Base-by-base conservation (phyloP, 192 early-diverging fungal species). In the Radiomyces spectabilis region DNA sequence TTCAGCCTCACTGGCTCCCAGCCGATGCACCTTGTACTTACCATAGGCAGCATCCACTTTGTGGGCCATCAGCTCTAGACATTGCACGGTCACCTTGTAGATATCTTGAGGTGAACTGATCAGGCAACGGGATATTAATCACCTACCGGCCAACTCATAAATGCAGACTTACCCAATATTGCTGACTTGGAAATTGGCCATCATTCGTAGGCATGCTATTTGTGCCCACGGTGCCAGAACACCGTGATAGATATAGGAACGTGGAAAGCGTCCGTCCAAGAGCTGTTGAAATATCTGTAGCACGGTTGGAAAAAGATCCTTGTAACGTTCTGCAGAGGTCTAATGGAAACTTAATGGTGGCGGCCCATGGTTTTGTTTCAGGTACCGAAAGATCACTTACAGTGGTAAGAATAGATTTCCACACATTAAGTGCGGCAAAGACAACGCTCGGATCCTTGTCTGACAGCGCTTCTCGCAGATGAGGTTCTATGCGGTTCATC, bases 171-270 rank as follows among this genome's bases (percentile, higher is more conserved):
- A 63, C 61, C 61, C 61, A 25, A 56, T 47, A n/a, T 29, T 43
- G 1, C 8, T 13, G 5, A 41, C 29, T 5, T 44, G 51, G 18
- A 45, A 53, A 18, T 38, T 51, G 9, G 34, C 64, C 51, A 73
- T 56, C 26, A 77, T 72, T 39, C 68, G 51, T 6, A 80, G 46
- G 41, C 70, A 70, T n/a, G 67, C 49, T 26, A 80, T 62, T 44
- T 80, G 78, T 29, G 77, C 73, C 78, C 78, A 80, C 1, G 78
- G 78, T 1, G 78, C 75, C 15, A 71, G 49, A 8, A 64, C 69
- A n/a, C 70, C 70, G 48, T 80, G 78, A 56, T 77, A 80, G 19
- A 65, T 56, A 49, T 71, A 80, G 6, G 65, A 61, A 13, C 63
- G 66, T 19, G 71, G 72, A 18, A 80, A 51, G 29, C 57, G 72